phyloP scores from a whole-genome alignment of 139 green algal genomes.

The Gonium pectorale region DNA sequence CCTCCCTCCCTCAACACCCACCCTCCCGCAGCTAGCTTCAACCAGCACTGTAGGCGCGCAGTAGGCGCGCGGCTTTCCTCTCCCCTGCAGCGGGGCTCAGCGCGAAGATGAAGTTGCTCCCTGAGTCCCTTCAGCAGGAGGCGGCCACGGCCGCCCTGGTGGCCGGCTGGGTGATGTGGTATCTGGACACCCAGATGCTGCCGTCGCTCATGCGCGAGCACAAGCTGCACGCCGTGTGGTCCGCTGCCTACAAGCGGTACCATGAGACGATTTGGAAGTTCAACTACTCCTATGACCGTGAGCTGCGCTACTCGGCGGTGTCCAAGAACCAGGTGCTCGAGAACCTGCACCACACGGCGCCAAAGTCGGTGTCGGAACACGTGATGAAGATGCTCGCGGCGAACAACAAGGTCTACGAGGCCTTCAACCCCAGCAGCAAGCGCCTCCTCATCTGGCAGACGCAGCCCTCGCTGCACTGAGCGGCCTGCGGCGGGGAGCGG shows the following conservation, averaged over 20 bases:
- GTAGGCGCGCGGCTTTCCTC: conserved; percentile 6
- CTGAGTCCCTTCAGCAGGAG: conserved; percentile 63
- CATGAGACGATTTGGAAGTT: conserved; percentile 75
- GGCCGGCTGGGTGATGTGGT: conserved; percentile 58
- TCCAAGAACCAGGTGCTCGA: conserved; percentile 71
- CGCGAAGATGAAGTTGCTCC: conserved; percentile 50
- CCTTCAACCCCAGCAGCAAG: conserved; percentile 74
- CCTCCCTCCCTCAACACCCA: no score
- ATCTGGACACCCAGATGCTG: conserved; percentile 70
- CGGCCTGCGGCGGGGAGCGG: not conserved
- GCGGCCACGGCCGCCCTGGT: conserved; percentile 55
- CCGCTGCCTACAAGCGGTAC: conserved; percentile 64
- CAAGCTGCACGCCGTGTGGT: conserved; percentile 73
- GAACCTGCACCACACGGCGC: conserved; percentile 67
- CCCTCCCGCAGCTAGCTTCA: no score
- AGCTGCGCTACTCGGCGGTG: conserved; percentile 71
- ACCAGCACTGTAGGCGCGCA: conserved; percentile 27
- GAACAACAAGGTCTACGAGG: conserved; percentile 77
- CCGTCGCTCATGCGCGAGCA: conserved; percentile 73
- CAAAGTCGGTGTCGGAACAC: conserved; percentile 63
- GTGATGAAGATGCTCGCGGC: conserved; percentile 66
- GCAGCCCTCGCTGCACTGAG: conserved; percentile 63
- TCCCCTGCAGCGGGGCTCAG: conserved; percentile 11
- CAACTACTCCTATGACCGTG: conserved; percentile 72
- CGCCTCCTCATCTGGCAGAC: conserved; percentile 74